Evolutionary conservation across 2,329 filamentous ascomycete genomes (phyloP).

Genomic region (Tympanopsis confertula): DNA sequence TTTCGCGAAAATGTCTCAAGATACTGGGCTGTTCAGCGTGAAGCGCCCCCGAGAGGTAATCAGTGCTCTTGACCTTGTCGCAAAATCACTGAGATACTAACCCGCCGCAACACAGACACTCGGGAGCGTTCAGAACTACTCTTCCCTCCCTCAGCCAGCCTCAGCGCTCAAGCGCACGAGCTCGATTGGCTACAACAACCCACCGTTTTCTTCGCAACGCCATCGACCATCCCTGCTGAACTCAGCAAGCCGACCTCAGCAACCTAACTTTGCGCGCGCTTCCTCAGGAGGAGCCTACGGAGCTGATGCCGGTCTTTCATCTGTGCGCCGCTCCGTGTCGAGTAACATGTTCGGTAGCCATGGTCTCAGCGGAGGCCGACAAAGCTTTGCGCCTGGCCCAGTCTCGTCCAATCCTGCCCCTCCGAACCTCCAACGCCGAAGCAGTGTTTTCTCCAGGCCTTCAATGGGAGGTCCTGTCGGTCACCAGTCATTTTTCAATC

Average conservation of each 20-base stretch:
- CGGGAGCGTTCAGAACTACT: background rate
- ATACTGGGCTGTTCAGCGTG: background rate
- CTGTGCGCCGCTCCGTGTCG: slow-evolving; percentile 6
- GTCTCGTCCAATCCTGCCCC: slow-evolving; percentile 50
- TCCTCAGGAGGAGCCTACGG: slow-evolving; percentile 41
- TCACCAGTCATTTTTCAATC: background rate
- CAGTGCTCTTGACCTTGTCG: too few species aligned
- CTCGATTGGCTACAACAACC: background rate
- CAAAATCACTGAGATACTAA: too few species aligned
- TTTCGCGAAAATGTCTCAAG: background rate
- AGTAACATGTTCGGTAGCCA: slow-evolving; percentile 31
- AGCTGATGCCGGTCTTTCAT: slow-evolving; percentile 61
- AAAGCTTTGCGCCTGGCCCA: slow-evolving; percentile 62
- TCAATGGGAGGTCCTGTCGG: background rate
- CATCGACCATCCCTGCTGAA: background rate
- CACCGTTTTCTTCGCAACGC: background rate
- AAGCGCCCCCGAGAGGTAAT: background rate
- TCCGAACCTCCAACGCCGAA: slow-evolving; percentile 32
- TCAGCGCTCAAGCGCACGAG: background rate
- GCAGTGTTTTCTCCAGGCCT: slow-evolving; percentile 87
- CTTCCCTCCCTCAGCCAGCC: background rate
- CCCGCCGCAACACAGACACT: too few species aligned
- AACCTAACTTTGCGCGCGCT: background rate
- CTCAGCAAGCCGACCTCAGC: background rate
- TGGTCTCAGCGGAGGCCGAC: slow-evolving; percentile 65